Base-by-base conservation (phyloP, 345 rosid species). In the Eucalyptus globulus region DNA sequence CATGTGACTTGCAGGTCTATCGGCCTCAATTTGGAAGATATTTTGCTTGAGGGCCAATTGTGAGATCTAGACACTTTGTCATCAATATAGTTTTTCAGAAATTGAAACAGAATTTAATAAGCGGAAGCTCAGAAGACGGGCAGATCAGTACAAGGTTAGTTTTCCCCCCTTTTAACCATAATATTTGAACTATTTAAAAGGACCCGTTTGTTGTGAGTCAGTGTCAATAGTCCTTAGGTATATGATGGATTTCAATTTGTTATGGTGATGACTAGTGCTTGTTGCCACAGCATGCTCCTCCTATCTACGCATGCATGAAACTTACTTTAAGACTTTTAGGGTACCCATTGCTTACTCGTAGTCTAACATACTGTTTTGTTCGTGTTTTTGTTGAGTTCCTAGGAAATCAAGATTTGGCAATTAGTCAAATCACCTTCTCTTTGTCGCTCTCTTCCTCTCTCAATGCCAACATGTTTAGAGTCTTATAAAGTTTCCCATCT, bases 21-120 rank as follows among this genome's bases (percentile, higher is more conserved):
- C 95, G 98, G 98, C 99, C 96, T 91, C 99, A 97, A 88, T 97
- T 97, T 90, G 99, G 99, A 94, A 95, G 99, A 96, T 97, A 96
- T 94, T 96, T 95, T 86, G 99, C 99, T 14, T 96, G 97, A 91
- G 99, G 99, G 92, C 99, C 99, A 69, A 90, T 96, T 86, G 99
- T 97, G 94, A 96, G 99, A 94, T 89, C 87, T 87, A 26, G 85
- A 86, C 10, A 90, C 40, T 89, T 26, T n/a, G 87, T 31, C 81
- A 47, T 7, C 86, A 51, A 26, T 15, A 88, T 37, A 90, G 58
- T 53, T 53, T 10, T 53, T 53, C 24, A 53, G 56, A 53, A 53
- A 53, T 53, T 53, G 56, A 19, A 53, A 53, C 56, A 19, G 58
- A 53, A 19, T 53, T 53, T 53, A 97, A 96, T 88, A 94, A 95